Evolutionary conservation across 768 basidiomycete genomes (phyloP).

Genomic region (Phaffia australis): DNA sequence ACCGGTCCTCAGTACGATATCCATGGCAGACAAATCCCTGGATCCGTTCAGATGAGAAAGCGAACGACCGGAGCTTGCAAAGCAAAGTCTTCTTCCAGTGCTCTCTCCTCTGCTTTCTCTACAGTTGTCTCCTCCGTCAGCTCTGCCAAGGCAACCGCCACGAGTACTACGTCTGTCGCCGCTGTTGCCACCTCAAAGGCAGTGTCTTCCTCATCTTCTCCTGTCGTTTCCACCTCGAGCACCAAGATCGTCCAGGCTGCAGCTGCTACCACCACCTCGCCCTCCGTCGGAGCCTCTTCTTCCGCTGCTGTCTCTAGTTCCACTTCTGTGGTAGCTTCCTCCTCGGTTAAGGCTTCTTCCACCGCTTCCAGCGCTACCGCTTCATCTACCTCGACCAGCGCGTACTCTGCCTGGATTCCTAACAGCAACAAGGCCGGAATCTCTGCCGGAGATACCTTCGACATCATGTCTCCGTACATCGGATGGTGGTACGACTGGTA

Average conservation of each 20-base stretch:
- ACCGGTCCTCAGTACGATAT: constrained; percentile 8
- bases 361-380: neutral
- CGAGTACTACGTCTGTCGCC: neutral
- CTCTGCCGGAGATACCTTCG: constrained; percentile 29
- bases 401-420: constrained; percentile 22
- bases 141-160: neutral
- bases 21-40: constrained; percentile 20
- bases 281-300: neutral
- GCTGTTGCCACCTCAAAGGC: neutral
- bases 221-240: neutral
- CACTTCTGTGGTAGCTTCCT: constrained; percentile 1
- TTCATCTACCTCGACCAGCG: neutral
- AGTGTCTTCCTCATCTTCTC: neutral
- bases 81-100: neutral
- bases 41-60: constrained; percentile 21
- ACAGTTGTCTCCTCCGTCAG: neutral
- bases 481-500: constrained; percentile 38
- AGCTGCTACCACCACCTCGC: constrained; percentile 3
- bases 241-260: constrained; percentile 1
- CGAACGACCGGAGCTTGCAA: constrained; percentile 20
- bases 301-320: constrained; percentile 16
- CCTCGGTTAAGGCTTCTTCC: neutral
- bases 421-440: constrained; percentile 37
- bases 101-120: neutral
- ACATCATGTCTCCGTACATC: constrained; percentile 32